Evolutionary conservation across 2,329 filamentous ascomycete species (phyloP), one percentile per base, ranked within the genome.

Genomic region (Hypoxylon sp.): DNA sequence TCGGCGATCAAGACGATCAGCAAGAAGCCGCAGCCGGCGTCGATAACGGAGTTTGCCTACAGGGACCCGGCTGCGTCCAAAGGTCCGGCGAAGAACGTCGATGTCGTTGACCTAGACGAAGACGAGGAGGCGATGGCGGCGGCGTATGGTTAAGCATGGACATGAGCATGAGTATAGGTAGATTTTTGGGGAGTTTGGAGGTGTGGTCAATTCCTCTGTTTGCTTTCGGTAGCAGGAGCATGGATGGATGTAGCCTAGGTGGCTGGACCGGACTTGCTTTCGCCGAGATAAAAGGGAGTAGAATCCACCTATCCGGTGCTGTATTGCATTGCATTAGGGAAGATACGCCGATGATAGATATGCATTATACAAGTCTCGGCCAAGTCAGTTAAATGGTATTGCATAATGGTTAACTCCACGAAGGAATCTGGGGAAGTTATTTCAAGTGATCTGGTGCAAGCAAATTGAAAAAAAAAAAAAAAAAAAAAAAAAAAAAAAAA

Each of bases 101-200:
- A 60, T 5, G 61, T 64, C 7, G 57, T 78, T 28, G 73, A 78
- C 37, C 63, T 80, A 19, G 82, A 86, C 34, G 84, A 86, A 13
- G 81, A 85, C 43, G 81, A 85, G 62, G 82, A 82, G 66, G 80
- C 77, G 13, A 77, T 82, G 75, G 79, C 81, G 65, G 74, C 80
- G 24, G 74, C 80, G 26, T 84, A 82, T 69, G 80, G 78, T 7
- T 82, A 75, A 75, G 70, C 59, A 72, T 46, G 8, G 32, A 20
- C 10, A 41, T 46, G 75, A 75, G 70, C 59, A 72, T 46, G 8
- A 34, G 43, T 13, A 41, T 46, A 20, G 11, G 6, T 26, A 46
- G 20, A 24, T 26, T 13, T 46, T 46, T 10, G 15, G 32, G 59
- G 64, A 34, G 47, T 44, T 30, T 13, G 32, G 7, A 20, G 15